phyloP scores from a whole-genome alignment of 257 asterid species.

The Ligustrum vulgare region DNA sequence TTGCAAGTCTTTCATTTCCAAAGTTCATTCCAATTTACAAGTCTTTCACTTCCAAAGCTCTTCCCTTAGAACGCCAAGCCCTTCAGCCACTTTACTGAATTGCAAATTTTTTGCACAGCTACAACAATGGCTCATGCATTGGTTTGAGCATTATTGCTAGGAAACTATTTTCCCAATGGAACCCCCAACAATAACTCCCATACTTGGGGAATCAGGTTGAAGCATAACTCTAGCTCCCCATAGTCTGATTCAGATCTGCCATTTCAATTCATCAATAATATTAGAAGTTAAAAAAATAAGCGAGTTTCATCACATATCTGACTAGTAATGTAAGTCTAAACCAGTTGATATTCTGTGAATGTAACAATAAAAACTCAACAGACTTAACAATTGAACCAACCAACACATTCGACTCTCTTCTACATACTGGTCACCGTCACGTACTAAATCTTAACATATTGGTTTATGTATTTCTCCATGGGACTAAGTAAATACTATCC shows the following conservation, averaged over 20 bases:
- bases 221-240: constrained; percentile 99
- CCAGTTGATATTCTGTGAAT: neutral
- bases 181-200: constrained; percentile 96
- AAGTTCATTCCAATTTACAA: too few relatives aligned
- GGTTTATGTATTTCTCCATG: neutral
- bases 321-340: too few relatives aligned
- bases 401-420: neutral
- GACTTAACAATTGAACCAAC: neutral
- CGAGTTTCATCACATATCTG: too few relatives aligned
- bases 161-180: constrained; percentile 92
- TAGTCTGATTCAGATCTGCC: constrained; percentile 74
- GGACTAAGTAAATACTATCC: neutral
- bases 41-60: constrained; percentile 80
- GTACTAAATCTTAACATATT: too few relatives aligned
- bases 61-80: constrained; percentile 96
- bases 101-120: constrained; percentile 84
- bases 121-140: constrained; percentile 92
- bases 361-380: too few relatives aligned
- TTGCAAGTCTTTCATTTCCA: too few relatives aligned
- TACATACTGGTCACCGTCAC: neutral
- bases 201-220: constrained; percentile 92
- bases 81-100: constrained; percentile 78
- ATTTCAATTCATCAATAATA: neutral
- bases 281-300: neutral
- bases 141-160: too few relatives aligned